Evolutionary conservation across 2,329 filamentous ascomycete genomes (phyloP), one percentile per base, ranked within the genome.

Genomic region (Fusarium hainanense): DNA sequence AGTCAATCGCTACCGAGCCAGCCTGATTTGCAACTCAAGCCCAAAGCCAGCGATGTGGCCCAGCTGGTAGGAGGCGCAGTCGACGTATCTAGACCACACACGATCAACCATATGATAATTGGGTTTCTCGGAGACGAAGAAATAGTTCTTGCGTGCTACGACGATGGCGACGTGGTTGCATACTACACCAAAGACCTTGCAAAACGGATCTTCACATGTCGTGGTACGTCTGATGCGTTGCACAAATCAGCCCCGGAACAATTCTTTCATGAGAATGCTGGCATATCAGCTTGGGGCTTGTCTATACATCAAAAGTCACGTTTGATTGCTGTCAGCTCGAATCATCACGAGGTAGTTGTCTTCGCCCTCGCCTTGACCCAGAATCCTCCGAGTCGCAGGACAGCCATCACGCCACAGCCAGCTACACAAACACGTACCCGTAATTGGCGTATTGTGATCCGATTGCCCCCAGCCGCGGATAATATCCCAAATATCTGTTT

Each of bases 251-350:
- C 32, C 7, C 70, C 82, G 63, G 74, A 70, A 57, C 82, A 82
- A 0, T 92, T 97, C 75, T 92, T 97, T 60, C 88, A 89, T 62
- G 87, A 92, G 40, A 94, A 92, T 76, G 93, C 97, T 4, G 88
- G 88, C 2, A 82, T 81, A 25, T 95, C 93, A 63, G 95, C 94
- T 4, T 99, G 96, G 96, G 96, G 95, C 0, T 80, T 97, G 49
- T 91, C 93, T 10, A 86, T 97, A 13, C 95, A 98, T 77, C 86
- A 88, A 66, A 83, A 90, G 67, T 93, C 93, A n/a, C 89, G 94
- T 0, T 83, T 98, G 66, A 91, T 99, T 67, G 96, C 95, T 1
- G 90, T 97, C 41, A 93, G 92, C 72, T 90, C 92, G 1, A 99
- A 99, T 77, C 87, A 85, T 6, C 76, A 77, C 54, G 85, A 87